Conservation (phyloP, 2,329 filamentous ascomycete genomes). For the Cercospora nicotianae region DNA sequence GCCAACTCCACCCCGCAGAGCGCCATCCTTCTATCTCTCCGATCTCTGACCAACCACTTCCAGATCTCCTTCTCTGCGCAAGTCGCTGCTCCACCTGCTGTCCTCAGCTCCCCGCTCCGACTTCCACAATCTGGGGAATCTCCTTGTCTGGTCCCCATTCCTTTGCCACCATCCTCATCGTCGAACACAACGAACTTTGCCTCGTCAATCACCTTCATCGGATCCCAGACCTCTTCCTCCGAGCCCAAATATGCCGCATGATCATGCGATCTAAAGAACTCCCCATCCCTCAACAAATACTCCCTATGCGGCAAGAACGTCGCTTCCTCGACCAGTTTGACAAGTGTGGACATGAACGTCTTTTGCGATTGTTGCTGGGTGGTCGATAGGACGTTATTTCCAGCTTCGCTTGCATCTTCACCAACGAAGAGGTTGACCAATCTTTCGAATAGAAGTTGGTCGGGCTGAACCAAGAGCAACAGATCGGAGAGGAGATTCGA, state of each 20-base stretch:
- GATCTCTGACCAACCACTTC: constrained; percentile 7
- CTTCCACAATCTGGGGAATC: not conserved
- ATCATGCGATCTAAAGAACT: constrained; percentile 52
- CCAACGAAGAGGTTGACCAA: constrained; percentile 46
- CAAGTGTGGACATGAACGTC: constrained; percentile 37
- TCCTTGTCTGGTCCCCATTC: not conserved
- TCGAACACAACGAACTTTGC: constrained; percentile 9
- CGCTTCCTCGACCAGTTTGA: constrained; percentile 38
- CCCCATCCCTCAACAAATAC: constrained; percentile 62
- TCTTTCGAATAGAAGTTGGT: constrained; percentile 31
- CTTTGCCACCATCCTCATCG: not conserved
- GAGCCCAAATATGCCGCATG: constrained; percentile 2
- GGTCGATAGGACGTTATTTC: constrained; percentile 52
- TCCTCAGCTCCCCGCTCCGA: not conserved
- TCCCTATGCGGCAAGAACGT: constrained; percentile 64
- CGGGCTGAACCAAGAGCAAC: constrained; percentile 63
- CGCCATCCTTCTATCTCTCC: constrained; percentile 1
- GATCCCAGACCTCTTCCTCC: constrained; percentile 2
- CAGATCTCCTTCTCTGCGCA: constrained; percentile 13
- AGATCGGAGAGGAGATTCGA: constrained; percentile 51
- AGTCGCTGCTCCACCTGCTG: not conserved
- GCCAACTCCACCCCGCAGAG: constrained; percentile 2
- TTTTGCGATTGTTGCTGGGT: constrained; percentile 64
- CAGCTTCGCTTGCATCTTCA: constrained; percentile 6
- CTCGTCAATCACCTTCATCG: constrained; percentile 8